Base-by-base conservation (phyloP, 192 early-diverging fungal species). In the Dimargaris verticillata region DNA sequence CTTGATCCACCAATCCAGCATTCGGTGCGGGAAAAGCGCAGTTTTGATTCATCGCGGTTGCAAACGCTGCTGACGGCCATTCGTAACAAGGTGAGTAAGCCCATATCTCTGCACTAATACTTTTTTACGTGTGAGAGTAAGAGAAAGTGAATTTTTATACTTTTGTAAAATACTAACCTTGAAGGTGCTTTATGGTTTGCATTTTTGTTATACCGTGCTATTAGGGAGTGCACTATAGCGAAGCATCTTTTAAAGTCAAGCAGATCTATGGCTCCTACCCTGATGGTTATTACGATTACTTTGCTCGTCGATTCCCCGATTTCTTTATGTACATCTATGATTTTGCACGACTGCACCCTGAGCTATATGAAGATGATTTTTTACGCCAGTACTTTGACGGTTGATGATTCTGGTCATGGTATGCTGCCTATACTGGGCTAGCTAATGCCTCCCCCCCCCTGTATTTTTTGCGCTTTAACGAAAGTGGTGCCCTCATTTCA, bases 1-100 rank as follows among this genome's bases (percentile, higher is more conserved):
- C 75, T 92, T 52, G 88, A 94, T 60, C 72, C 57, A 13, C 38
- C 57, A 12, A 59, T 59, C 43, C 57, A 59, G 42, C 57, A 20
- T 11, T 59, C 57, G 33, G 42, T 59, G 20, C 33, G 42, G 57
- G 57, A 59, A n/a, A 41, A 43, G n/a, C 57, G 57, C 20, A 38
- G 57, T 1, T 59, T 59, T 59, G 57, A 59, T 43, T 42, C 57
- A 15, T 24, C 29, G 4, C 57, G 57, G 20, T 5, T 59, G 12
- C 57, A 59, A 59, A 59, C 57, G 4, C 41, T 59, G 22, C 43
- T 59, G n/a, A 59, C 57, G 0, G 57, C 57, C 17, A 59, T 59
- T n/a, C 57, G 57, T 2, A 59, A 59, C 42, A 59, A 59, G 57
- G 33, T 38, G 33, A 38, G 33, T 38, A 38, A 7, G 33, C 33